A percentile compares a stretch with the other conserved stretches of the same genome.
phyloP scores from a whole-genome alignment of 345 rosid species.

The Lepidium sativum region DNA sequence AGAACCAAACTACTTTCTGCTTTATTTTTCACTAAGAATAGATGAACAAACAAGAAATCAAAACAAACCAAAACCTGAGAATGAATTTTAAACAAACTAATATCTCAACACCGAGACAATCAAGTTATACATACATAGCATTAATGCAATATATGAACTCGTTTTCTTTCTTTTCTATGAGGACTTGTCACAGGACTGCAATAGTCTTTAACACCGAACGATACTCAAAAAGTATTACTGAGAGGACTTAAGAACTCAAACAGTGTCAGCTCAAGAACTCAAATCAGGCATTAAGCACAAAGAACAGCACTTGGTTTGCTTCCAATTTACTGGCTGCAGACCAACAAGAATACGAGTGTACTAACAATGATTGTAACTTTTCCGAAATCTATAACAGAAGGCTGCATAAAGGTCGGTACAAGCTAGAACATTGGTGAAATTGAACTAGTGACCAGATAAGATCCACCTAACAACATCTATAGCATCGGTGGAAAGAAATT shows the following conservation, averaged over 20 bases:
- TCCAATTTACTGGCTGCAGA: neutral
- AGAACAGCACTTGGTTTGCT: neutral
- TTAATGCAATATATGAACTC: neutral
- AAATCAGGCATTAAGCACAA: neutral
- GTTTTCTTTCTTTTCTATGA: neutral
- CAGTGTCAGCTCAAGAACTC: neutral
- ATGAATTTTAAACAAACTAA: neutral
- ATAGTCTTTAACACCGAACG: neutral
- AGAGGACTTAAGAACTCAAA: neutral
- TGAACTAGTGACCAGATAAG: neutral
- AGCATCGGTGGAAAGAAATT: neutral
- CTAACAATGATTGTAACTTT: neutral
- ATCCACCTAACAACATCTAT: constrained; percentile 7
- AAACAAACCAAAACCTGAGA: neutral
- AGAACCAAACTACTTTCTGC: neutral
- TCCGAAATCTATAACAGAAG: neutral
- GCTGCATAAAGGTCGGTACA: neutral
- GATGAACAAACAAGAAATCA: neutral
- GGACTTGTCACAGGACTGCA: neutral
- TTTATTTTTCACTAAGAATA: neutral
- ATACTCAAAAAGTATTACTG: neutral
- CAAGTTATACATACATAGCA: neutral
- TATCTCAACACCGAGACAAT: neutral
- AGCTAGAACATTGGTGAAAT: neutral
- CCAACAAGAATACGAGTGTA: neutral